Percentiles rank a stretch among this genome's conserved stretches.
phyloP scores from a whole-genome alignment of 176 grass and related monocot species.

The Ampelocalamus luodianensis region DNA sequence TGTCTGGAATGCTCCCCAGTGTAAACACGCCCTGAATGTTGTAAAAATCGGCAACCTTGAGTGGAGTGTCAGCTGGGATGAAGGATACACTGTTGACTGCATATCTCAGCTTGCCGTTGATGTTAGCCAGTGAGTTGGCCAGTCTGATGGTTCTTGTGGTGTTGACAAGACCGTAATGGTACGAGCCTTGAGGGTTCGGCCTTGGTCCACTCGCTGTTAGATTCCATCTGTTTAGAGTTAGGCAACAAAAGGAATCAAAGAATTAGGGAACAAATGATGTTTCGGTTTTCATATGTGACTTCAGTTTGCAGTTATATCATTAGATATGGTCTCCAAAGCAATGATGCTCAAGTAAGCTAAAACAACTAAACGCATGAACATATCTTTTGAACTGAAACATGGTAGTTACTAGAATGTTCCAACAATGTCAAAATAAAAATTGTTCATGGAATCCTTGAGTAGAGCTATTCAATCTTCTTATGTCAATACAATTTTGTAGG shows the following conservation, averaged over 20 bases:
- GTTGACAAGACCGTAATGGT: constrained; percentile 89
- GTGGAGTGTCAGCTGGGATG: constrained; percentile 76
- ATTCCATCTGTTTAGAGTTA: constrained; percentile 65
- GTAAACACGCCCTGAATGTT: constrained; percentile 77
- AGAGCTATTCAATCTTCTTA: not conserved
- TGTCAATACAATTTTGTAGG: not conserved
- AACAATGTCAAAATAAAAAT: not conserved
- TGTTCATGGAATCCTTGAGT: not conserved
- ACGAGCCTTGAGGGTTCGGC: constrained; percentile 95
- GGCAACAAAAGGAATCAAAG: not conserved
- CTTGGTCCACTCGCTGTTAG: constrained; percentile 95
- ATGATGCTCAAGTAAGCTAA: not conserved
- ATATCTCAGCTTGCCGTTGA: constrained; percentile 91
- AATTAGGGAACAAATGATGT: not conserved
- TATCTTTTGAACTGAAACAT: not conserved
- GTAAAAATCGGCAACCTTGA: constrained; percentile 94
- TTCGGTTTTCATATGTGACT: not conserved
- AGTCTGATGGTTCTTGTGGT: constrained; percentile 89
- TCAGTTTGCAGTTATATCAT: not conserved
- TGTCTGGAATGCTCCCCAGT: constrained; percentile 77
- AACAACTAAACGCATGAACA: not conserved
- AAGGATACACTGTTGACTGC: constrained; percentile 89
- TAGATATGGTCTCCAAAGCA: not conserved
- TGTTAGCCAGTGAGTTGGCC: constrained; percentile 60
- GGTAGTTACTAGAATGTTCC: not conserved